Conservation (phyloP, 495 filamentous ascomycete species). For the Xylaria curta region DNA sequence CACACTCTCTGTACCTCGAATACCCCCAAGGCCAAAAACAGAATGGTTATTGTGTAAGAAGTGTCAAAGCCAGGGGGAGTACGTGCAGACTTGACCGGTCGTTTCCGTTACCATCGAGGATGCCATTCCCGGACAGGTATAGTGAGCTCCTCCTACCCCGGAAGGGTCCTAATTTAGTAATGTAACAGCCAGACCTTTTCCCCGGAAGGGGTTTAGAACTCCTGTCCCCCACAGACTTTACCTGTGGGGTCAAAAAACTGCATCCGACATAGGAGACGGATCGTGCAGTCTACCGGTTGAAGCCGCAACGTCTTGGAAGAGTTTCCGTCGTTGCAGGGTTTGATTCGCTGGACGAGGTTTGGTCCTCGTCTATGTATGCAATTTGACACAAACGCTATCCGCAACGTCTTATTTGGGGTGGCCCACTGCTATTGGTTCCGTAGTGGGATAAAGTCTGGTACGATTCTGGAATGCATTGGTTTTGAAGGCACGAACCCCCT, state of each 20-base stretch:
- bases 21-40: background rate
- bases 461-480: conserved; percentile 5
- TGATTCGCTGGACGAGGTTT: background rate
- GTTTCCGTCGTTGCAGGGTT: background rate
- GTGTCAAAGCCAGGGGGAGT: background rate
- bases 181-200: background rate
- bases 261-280: conserved; percentile 19
- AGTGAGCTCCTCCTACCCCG: background rate
- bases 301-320: background rate
- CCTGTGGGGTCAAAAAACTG: background rate
- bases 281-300: background rate
- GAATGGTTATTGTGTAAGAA: background rate
- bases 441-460: background rate
- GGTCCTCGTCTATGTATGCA: conserved; percentile 3
- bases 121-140: background rate
- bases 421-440: conserved; percentile 13
- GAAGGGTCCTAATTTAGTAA: background rate
- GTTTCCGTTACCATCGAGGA: background rate
- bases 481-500: background rate
- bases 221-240: background rate
- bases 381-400: background rate
- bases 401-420: background rate
- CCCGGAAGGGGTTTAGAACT: background rate
- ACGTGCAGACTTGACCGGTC: background rate
- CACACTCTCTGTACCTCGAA: background rate